These are phyloP conservation scores for Saturnispora serradocipensis DNA, from an alignment of 805 yeast genomes.

Conservation along the genomic window DNA sequence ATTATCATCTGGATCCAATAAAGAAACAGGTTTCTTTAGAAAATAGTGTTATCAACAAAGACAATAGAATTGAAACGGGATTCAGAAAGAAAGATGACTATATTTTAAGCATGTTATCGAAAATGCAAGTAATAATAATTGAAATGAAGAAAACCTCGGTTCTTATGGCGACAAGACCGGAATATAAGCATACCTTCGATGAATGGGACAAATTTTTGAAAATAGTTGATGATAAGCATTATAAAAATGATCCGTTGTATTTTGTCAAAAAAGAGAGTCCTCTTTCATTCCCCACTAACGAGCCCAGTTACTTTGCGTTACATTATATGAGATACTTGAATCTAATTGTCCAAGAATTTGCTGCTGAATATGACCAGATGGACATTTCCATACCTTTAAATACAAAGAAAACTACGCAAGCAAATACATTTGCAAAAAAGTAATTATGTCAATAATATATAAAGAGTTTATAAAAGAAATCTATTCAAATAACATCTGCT, in stretches of 20 bases:
- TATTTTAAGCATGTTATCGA: conserved; percentile 15
- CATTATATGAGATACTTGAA: conserved; percentile 22
- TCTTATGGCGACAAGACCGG: conserved; percentile 33
- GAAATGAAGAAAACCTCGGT: conserved; percentile 26
- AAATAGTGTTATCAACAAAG: conserved; percentile 6
- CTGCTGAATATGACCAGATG: conserved; percentile 17
- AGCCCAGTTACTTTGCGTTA: conserved; percentile 48
- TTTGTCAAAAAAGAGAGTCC: conserved; percentile 70
- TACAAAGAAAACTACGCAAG: neutral
- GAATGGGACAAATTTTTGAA: conserved; percentile 42
- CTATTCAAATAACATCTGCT: neutral
- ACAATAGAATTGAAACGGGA: conserved; percentile 12
- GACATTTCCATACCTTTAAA: neutral
- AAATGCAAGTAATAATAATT: conserved; percentile 21
- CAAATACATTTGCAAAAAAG: too few species aligned
- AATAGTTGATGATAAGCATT: conserved; percentile 23
- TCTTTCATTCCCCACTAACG: conserved; percentile 56
- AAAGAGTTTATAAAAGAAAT: neutral
- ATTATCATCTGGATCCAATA: conserved; percentile 8
- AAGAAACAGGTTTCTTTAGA: neutral
- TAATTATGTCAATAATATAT: neutral
- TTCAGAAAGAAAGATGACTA: conserved; percentile 22
- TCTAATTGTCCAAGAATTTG: conserved; percentile 19
- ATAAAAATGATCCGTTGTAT: conserved; percentile 25
- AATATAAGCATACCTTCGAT: conserved; percentile 35